Conservation (phyloP, 805 yeast species). For the Monosporozyma unispora region DNA sequence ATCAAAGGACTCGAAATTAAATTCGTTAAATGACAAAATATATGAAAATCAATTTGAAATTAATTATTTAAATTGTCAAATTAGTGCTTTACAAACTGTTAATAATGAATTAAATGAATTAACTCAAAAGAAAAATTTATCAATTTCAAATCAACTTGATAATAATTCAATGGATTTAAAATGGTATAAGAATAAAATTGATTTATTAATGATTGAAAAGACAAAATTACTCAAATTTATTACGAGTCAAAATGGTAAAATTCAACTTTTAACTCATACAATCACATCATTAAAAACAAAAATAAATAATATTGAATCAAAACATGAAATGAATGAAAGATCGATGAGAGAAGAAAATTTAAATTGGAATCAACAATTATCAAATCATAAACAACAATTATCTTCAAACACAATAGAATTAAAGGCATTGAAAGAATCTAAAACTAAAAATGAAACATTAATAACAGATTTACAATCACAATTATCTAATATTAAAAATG, state of each 20-base stretch:
- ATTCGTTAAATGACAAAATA: not conserved
- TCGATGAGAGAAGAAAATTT: not conserved
- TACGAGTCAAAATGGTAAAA: conserved; percentile 36
- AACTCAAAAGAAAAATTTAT: conserved; percentile 32
- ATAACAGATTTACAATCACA: not conserved
- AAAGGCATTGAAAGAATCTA: not conserved
- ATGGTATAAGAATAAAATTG: conserved; percentile 53
- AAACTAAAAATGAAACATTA: not conserved
- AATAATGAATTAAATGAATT: conserved; percentile 37
- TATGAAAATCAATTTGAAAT: not conserved
- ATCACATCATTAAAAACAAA: conserved; percentile 29
- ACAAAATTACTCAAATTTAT: conserved; percentile 35
- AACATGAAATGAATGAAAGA: not conserved
- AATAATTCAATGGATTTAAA: conserved; percentile 31
- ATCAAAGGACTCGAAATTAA: not conserved
- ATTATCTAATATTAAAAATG: not conserved
- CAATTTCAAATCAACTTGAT: conserved; percentile 30
- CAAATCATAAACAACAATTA: not conserved
- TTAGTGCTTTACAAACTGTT: conserved; percentile 16
- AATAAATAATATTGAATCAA: conserved; percentile 7
- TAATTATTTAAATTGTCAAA: not conserved
- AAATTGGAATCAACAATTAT: not conserved
- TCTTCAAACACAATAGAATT: not conserved
- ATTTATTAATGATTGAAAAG: conserved; percentile 15
- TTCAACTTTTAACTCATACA: conserved; percentile 31